Conservation (phyloP, 2,329 filamentous ascomycete species). For the Neoscytalidium dimidiatum region DNA sequence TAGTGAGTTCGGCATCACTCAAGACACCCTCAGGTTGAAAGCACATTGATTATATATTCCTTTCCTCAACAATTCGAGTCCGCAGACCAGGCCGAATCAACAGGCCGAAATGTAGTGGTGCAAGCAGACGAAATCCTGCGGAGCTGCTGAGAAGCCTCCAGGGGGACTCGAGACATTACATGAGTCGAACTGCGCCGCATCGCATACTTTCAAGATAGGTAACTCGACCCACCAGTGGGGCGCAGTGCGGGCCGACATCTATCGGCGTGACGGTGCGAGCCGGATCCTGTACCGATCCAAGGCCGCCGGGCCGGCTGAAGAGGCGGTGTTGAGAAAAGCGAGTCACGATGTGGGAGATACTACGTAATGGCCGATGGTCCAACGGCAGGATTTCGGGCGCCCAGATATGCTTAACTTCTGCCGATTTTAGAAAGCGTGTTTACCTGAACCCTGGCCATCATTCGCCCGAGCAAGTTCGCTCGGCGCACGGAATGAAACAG, state of each 20-base stretch:
- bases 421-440: background rate
- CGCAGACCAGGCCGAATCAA: too few species aligned
- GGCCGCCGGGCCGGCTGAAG: background rate
- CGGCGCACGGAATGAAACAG: too few species aligned
- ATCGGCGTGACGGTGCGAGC: background rate
- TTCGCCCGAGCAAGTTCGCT: too few species aligned
- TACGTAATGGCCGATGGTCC: background rate
- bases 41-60: too few species aligned
- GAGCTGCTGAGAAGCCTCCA: too few species aligned
- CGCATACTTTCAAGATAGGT: background rate
- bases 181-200: background rate
- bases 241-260: background rate
- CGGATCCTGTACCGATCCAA: background rate
- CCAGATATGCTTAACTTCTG: background rate
- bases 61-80: too few species aligned
- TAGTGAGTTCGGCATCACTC: too few species aligned
- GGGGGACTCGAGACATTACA: too few species aligned
- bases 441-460: too few species aligned
- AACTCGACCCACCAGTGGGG: background rate
- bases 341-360: background rate
- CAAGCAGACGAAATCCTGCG: too few species aligned
- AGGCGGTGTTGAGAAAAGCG: background rate
- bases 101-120: too few species aligned
- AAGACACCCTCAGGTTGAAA: too few species aligned
- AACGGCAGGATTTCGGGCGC: background rate